Base-by-base conservation (phyloP, 1,284 basidiomycete genomes). In the Rugosomyces carneus region DNA sequence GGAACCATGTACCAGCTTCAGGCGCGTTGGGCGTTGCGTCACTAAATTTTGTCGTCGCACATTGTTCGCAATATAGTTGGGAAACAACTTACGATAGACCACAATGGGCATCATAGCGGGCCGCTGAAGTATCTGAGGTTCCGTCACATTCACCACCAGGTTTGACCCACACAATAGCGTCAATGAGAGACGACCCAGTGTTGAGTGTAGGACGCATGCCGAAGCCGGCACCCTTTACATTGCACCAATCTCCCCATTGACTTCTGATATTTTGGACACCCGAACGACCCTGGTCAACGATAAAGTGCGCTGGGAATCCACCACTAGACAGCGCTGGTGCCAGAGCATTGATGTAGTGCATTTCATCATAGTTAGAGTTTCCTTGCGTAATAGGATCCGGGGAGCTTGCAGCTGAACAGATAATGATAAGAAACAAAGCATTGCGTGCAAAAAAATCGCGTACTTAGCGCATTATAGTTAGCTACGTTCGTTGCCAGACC, bases 101-200 rank as follows among this genome's bases (percentile, higher is more conserved):
- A 58, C 79, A 81, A 50, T 74, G 73, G 44, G 67, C 64, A 62
- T 84, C 80, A 60, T 70, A 82, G 45, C 80, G 73, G 15, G 72
- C 54, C n/a, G 80, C 64, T 11, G 73, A 75, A 40, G 67, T 71
- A 69, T 82, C 73, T 53, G 71, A 76, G 36, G 80, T 82, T 52
- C 80, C 80, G 58, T 82, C 80, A 50, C 70, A 77, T 64, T 82
- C 80, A 53, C 80, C 80, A 71, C 78, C 78, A 45, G 80, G 79
- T 68, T 84, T 83, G 54, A 80, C 72, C 80, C 79, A 82, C 51
- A 81, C 78, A 59, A 82, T 75, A 38, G 78, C 64, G 57, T 82
- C 81, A 53, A 82, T 77, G 57, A 73, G 64, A 40, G 66, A 60
- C 43, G 69, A 72, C 34, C 75, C 75, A 24, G 78, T 80, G 68